Evolutionary conservation across 169 alveolate genomes (phyloP).

Genomic region (Plasmodium knowlesi): DNA sequence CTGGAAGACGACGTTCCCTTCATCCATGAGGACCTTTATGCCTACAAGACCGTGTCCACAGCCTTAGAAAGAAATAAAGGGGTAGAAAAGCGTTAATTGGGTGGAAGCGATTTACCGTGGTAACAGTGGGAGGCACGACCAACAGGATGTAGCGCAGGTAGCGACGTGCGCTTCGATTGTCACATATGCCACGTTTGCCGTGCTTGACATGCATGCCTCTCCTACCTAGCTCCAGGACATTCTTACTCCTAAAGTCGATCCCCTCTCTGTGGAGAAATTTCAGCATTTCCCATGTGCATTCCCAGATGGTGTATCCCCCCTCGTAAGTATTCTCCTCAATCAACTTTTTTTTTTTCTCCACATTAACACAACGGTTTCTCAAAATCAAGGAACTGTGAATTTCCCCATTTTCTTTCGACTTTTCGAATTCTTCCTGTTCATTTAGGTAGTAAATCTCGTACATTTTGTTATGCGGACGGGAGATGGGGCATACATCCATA

Average conservation of each 20-base stretch:
- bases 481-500: background rate
- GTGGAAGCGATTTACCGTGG: background rate
- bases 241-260: constrained; percentile 30
- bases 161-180: background rate
- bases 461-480: constrained; percentile 10
- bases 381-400: constrained; percentile 39
- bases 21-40: constrained; percentile 21
- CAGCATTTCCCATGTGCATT: constrained; percentile 75
- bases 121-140: background rate
- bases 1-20: constrained; percentile 69
- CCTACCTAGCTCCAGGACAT: constrained; percentile 62
- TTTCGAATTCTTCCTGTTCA: constrained; percentile 46
- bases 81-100: background rate
- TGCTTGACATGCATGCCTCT: background rate
- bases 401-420: constrained; percentile 35
- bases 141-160: background rate
- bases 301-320: constrained; percentile 76
- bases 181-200: background rate
- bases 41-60: constrained; percentile 69
- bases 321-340: constrained; percentile 43
- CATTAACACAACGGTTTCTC: constrained; percentile 16
- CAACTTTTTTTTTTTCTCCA: constrained; percentile 38
- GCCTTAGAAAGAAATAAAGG: background rate
- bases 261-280: constrained; percentile 34
- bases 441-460: constrained; percentile 63